Conservation (phyloP, 2,329 filamentous ascomycete genomes). For the Fusarium domesticum region DNA sequence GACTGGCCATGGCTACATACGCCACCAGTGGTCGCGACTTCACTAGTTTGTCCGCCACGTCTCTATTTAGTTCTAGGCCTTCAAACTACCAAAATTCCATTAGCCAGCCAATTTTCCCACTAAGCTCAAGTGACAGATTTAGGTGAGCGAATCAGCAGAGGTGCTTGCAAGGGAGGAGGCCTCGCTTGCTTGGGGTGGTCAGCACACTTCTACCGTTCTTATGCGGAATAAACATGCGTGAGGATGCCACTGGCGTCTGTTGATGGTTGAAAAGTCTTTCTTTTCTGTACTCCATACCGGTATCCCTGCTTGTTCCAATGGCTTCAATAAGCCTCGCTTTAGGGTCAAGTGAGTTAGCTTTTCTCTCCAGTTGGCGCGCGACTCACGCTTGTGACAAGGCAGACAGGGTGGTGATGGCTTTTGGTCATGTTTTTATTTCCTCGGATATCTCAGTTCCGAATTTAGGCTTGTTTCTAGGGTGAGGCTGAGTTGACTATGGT, state of each 20-base stretch:
- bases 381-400: no score
- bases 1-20: neutral
- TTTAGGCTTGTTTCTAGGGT: no score
- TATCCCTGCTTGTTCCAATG: neutral
- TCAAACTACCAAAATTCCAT: no score
- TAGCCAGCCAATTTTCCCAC: no score
- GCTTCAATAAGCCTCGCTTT: neutral
- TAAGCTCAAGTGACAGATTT: neutral
- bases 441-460: neutral
- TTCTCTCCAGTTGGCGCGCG: no score
- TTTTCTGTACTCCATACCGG: no score
- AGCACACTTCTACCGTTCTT: no score
- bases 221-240: no score
- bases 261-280: no score
- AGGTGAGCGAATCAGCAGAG: neutral
- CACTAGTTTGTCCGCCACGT: neutral
- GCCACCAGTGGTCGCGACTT: neutral
- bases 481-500: no score
- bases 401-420: neutral
- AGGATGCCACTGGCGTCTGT: no score
- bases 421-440: no score
- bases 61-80: neutral
- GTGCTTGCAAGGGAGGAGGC: neutral
- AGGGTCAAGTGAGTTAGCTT: neutral
- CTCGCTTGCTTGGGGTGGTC: neutral